Evolutionary conservation across 2,329 filamentous ascomycete genomes (phyloP), one percentile per base, ranked within the genome.

Genomic region (Fusarium guadeloupense): DNA sequence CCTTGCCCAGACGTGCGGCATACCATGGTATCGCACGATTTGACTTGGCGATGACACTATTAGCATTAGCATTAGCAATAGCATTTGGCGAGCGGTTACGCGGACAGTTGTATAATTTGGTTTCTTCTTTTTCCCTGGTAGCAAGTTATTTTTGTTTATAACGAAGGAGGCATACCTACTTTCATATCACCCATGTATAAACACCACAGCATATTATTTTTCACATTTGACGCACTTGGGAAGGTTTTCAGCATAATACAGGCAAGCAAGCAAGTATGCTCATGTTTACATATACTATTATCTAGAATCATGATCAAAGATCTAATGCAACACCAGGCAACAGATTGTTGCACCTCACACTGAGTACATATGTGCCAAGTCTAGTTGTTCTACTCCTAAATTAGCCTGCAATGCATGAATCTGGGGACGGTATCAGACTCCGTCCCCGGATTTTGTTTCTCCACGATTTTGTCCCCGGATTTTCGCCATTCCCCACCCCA

Each of bases 61-160:
- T 63, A 62, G 51, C 43, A 62, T 54, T 38, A 42, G 62, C 46
- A 66, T 59, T 38, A 31, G 23, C 54, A 42, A 38, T 44, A 33
- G 57, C 52, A 58, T 64, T 41, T 59, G 56, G 54, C 47, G 45
- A 64, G 62, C 52, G 62, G 61, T 42, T 59, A 55, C 28, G 43
- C 56, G 47, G 53, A 48, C 51, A 43, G 41, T 26, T 68, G 62
- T 64, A 60, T 50, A 50, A 57, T 54, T 53, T 13, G 6, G 9
- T 23, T 21, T 21, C 39, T 56, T 39, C 13, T n/a, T 30, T 51
- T n/a, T 34, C 19, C 20, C 20, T 33, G 28, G 30, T 49, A 9
- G 25, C 8, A 37, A 31, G 23, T 26, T 35, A 34, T 40, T 46
- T 44, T 31, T 56, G 39, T 53, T 31, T 23, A 56, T 44, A 41